Evolutionary conservation across 1,139 yeast species (phyloP).

Genomic region (Protomyces arabidopsidicola): DNA sequence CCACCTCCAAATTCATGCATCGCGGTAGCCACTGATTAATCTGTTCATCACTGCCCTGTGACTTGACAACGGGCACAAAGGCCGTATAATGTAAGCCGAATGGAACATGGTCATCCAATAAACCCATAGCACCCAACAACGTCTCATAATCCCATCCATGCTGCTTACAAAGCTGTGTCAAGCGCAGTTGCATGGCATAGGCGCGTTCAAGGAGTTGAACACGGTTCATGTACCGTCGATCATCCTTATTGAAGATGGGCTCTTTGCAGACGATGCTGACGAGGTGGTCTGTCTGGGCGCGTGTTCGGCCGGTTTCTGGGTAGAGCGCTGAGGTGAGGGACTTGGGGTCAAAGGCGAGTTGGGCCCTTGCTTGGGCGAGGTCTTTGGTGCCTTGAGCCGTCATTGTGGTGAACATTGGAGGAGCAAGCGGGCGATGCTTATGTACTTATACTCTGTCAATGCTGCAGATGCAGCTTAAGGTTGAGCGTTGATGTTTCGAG

Average conservation of each 20-base stretch:
- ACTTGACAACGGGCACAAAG: constrained; percentile 14
- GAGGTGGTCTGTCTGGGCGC: constrained; percentile 1
- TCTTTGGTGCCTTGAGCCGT: not conserved
- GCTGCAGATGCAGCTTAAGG: too few species aligned
- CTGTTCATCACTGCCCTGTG: constrained; percentile 24
- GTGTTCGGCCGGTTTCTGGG: constrained; percentile 8
- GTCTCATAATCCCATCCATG: constrained; percentile 21
- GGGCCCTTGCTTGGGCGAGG: not conserved
- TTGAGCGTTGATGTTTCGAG: too few species aligned
- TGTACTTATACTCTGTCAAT: not conserved
- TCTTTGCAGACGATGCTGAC: constrained; percentile 9
- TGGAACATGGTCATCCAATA: constrained; percentile 21
- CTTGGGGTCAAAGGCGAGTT: constrained; percentile 2
- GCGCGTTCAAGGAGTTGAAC: constrained; percentile 18
- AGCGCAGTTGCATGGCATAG: constrained; percentile 15
- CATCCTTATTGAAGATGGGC: constrained; percentile 16
- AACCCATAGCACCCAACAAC: not conserved
- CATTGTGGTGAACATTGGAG: not conserved
- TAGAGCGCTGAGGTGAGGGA: constrained; percentile 1
- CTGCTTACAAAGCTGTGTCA: constrained; percentile 1
- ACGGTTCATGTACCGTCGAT: constrained; percentile 11
- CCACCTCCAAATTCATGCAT: constrained; percentile 8
- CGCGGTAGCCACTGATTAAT: constrained; percentile 9
- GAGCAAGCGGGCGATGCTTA: not conserved
- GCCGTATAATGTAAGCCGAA: constrained; percentile 18